Conservation (phyloP, 345 rosid genomes). For the Eucalyptus paniculata region DNA sequence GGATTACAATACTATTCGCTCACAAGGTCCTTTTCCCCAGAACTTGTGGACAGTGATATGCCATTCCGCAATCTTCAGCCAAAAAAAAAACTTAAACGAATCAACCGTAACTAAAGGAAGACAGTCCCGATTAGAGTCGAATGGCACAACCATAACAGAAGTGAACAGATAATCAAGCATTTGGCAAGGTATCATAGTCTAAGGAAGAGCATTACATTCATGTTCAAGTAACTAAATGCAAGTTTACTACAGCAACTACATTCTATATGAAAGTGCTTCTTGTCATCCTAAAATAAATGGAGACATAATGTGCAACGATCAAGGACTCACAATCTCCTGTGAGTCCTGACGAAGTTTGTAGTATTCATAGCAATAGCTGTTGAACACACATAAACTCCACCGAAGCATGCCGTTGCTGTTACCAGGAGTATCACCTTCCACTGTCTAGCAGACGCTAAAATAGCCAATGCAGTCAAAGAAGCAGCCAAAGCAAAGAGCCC, state of each 20-base stretch:
- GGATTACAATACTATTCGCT: background rate
- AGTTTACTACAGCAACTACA: background rate
- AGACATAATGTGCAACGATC: background rate
- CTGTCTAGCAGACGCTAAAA: slow-evolving; percentile 53
- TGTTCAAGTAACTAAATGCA: background rate
- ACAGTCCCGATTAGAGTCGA: background rate
- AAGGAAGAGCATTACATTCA: background rate
- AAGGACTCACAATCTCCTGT: slow-evolving; percentile 50
- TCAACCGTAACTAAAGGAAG: background rate
- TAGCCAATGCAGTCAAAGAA: slow-evolving; percentile 43
- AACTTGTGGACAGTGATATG: background rate
- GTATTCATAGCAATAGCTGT: slow-evolving; percentile 60
- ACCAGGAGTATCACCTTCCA: slow-evolving; percentile 55
- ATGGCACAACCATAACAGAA: background rate
- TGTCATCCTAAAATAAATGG: background rate
- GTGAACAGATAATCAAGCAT: background rate
- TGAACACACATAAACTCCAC: slow-evolving; percentile 50
- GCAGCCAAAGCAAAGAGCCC: slow-evolving; percentile 30
- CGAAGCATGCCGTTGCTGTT: slow-evolving; percentile 46
- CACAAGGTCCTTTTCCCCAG: background rate
- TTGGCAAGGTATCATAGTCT: background rate
- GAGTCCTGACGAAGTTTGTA: slow-evolving; percentile 77
- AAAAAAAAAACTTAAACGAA: background rate
- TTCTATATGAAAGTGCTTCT: background rate
- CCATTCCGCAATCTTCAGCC: background rate